Evolutionary conservation across 2,329 filamentous ascomycete species (phyloP).

Genomic region (Coniella vitis): DNA sequence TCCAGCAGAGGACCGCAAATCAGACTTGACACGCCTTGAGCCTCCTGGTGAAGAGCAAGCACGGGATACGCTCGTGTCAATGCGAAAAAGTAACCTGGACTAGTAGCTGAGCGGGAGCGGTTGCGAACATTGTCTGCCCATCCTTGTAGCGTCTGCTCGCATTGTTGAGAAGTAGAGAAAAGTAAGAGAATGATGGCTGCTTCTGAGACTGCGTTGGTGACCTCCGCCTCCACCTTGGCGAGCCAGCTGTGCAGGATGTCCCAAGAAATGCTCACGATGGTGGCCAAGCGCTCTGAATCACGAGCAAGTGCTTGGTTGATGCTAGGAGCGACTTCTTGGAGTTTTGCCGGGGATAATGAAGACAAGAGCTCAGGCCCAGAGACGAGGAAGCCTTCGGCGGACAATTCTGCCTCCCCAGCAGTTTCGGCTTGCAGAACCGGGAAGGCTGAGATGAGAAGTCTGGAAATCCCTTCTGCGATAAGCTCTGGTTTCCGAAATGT

Average conservation of each 20-base stretch:
- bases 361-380: slow-evolving; percentile 20
- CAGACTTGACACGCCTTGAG: slow-evolving; percentile 14
- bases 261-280: slow-evolving; percentile 19
- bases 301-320: not conserved
- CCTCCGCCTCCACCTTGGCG: slow-evolving; percentile 42
- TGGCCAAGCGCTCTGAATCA: not conserved
- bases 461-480: slow-evolving; percentile 54
- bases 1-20: slow-evolving; percentile 40
- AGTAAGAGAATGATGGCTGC: slow-evolving; percentile 45
- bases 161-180: slow-evolving; percentile 31
- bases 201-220: slow-evolving; percentile 40
- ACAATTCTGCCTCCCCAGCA: slow-evolving; percentile 12
- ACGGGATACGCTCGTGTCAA: slow-evolving; percentile 44
- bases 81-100: slow-evolving; percentile 46
- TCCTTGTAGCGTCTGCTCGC: slow-evolving; percentile 32
- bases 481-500: slow-evolving; percentile 56
- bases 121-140: slow-evolving; percentile 41
- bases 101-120: slow-evolving; percentile 30
- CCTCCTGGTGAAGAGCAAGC: slow-evolving; percentile 11
- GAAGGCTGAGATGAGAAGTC: slow-evolving; percentile 47
- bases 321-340: not conserved
- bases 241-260: slow-evolving; percentile 40
- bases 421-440: slow-evolving; percentile 39
- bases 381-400: slow-evolving; percentile 17
- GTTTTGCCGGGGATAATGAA: not conserved